phyloP scores from a whole-genome alignment of 192 early-diverging fungal species.

The Mortierella hygrophila region DNA sequence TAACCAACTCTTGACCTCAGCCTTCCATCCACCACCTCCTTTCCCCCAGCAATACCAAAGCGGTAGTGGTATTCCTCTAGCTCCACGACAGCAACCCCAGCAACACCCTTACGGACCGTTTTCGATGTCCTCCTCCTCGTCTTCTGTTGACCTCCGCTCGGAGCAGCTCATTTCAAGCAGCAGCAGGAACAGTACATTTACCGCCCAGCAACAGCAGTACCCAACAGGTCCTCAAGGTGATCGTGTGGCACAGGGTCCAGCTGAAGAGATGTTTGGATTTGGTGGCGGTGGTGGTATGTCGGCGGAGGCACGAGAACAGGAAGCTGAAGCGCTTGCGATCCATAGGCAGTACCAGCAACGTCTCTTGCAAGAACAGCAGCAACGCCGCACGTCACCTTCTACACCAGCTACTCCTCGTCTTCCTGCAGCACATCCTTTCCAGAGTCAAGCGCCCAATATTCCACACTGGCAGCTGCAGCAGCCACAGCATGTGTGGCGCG shows the following conservation, averaged over 20 bases:
- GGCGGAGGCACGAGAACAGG: background rate
- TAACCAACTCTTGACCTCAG: background rate
- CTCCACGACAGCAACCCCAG: background rate
- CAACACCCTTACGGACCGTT: background rate
- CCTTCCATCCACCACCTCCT: background rate
- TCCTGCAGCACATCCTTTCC: background rate
- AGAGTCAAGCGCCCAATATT: background rate
- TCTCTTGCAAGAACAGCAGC: slow-evolving; percentile 4
- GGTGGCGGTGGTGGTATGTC: background rate
- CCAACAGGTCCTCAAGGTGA: background rate
- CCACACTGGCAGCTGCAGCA: background rate
- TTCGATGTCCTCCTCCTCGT: background rate
- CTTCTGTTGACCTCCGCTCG: background rate
- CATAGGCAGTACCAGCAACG: background rate
- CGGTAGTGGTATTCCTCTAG: background rate
- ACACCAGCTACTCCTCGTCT: background rate
- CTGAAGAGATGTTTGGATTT: background rate
- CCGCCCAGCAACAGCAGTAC: background rate
- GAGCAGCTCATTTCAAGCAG: background rate
- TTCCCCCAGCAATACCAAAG: background rate
- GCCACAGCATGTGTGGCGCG: background rate
- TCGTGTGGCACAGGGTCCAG: background rate
- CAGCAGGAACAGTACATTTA: background rate
- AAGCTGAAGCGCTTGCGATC: background rate
- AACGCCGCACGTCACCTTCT: background rate